These are phyloP conservation scores for Epithele typhae DNA, from an alignment of 768 basidiomycete genomes.

Conservation along the genomic window DNA sequence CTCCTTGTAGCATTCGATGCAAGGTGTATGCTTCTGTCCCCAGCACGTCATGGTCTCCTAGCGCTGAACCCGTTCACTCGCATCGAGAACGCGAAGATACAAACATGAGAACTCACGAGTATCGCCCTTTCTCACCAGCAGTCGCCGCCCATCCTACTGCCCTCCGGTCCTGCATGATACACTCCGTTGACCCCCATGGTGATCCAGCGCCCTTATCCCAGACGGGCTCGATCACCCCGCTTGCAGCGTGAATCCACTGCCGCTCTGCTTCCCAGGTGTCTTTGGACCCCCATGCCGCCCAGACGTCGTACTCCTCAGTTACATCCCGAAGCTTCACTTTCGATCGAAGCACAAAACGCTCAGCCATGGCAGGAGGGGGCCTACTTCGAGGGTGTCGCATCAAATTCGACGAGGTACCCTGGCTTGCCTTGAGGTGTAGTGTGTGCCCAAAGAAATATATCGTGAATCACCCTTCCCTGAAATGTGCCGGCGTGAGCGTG, in stretches of 20 bases:
- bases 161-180: constrained; percentile 55
- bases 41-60: background rate
- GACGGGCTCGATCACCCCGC: constrained; percentile 73
- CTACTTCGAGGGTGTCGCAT: constrained; percentile 57
- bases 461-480: constrained; percentile 82
- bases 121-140: constrained; percentile 67
- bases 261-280: constrained; percentile 36
- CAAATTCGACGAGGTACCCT: constrained; percentile 70
- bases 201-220: constrained; percentile 49
- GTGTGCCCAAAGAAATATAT: constrained; percentile 78
- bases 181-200: constrained; percentile 60
- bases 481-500: background rate
- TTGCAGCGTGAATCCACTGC: constrained; percentile 55
- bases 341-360: constrained; percentile 81
- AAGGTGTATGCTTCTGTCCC: constrained; percentile 63
- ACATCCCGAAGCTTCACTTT: constrained; percentile 83
- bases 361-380: constrained; percentile 65
- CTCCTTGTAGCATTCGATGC: constrained; percentile 76
- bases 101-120: constrained; percentile 53
- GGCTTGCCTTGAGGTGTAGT: constrained; percentile 37
- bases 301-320: constrained; percentile 74
- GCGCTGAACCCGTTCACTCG: too few relatives aligned
- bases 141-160: constrained; percentile 74
- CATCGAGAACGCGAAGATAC: constrained; percentile 5
- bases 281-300: constrained; percentile 70